A percentile compares a stretch with the other conserved stretches of the same genome.
Conservation (phyloP, 129 eudicot genomes). For the Dittrichia graveolens region DNA sequence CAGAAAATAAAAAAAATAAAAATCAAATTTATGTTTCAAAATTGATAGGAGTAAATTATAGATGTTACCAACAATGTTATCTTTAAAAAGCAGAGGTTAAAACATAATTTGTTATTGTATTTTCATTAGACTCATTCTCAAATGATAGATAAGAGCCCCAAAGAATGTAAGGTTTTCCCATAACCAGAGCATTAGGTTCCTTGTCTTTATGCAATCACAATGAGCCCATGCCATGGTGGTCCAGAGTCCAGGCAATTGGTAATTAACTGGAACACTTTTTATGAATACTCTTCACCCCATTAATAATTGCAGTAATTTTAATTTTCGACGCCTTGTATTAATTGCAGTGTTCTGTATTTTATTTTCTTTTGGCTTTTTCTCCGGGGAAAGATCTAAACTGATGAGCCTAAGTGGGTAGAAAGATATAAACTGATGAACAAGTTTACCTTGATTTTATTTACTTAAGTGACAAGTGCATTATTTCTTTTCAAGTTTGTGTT, state of each 20-base stretch:
- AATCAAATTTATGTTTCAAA: not conserved
- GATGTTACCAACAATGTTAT: conserved; percentile 1
- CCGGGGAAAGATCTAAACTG: not conserved
- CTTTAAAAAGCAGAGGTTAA: not conserved
- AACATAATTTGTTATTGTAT: conserved; percentile 11
- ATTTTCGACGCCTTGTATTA: not conserved
- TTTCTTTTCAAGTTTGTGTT: not conserved
- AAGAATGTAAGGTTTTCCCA: conserved; percentile 36
- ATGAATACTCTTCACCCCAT: conserved; percentile 1
- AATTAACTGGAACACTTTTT: conserved; percentile 16
- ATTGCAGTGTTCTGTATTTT: not conserved
- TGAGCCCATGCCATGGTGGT: conserved; percentile 32
- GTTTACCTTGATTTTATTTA: not conserved
- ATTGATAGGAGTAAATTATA: not conserved
- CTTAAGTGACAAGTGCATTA: not conserved
- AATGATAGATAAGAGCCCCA: conserved; percentile 31
- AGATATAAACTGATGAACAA: not conserved
- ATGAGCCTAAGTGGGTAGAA: too few species aligned
- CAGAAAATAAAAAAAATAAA: not conserved
- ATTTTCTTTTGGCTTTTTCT: too few species aligned
- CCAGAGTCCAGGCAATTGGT: conserved; percentile 19
- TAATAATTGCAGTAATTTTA: not conserved
- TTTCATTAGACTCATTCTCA: conserved; percentile 15
- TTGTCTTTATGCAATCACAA: conserved; percentile 30
- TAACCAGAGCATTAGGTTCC: conserved; percentile 8